A percentile compares a stretch with the other conserved stretches of the same genome.
Evolutionary conservation across 306 rosid species (phyloP).

Genomic region (Spatholobus suberectus): DNA sequence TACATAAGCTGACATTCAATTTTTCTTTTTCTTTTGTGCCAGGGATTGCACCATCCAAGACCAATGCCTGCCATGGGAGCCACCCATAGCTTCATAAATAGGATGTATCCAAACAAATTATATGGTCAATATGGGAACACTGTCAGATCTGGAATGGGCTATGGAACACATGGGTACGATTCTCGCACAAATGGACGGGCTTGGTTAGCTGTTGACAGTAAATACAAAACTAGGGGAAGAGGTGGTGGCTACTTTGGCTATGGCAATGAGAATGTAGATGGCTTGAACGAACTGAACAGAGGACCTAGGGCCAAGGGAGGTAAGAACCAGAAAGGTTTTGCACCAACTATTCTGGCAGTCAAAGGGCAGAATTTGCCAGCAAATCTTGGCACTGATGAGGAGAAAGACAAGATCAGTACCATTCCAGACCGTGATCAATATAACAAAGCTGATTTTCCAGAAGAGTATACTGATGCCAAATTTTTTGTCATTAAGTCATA

Average conservation of each 20-base stretch:
- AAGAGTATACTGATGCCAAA: conserved; percentile 74
- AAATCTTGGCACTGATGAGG: conserved; percentile 58
- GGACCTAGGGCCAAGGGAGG: conserved; percentile 92
- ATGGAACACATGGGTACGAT: conserved; percentile 85
- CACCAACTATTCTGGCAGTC: conserved; percentile 61
- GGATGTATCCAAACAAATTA: conserved; percentile 79
- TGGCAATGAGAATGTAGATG: conserved; percentile 90
- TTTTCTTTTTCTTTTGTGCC: not conserved
- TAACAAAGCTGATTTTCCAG: conserved; percentile 71
- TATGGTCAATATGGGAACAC: conserved; percentile 80
- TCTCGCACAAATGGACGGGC: conserved; percentile 74
- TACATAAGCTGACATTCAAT: not conserved
- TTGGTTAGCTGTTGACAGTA: conserved; percentile 87
- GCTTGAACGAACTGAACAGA: conserved; percentile 85
- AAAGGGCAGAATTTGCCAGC: conserved; percentile 72
- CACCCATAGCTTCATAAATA: conserved; percentile 65
- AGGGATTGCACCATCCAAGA: conserved; percentile 95
- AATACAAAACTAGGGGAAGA: conserved; percentile 85
- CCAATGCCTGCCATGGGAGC: conserved; percentile 81
- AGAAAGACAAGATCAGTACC: conserved; percentile 57
- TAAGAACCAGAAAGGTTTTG: conserved; percentile 76
- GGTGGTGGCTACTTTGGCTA: conserved; percentile 81
- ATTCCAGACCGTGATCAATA: conserved; percentile 75
- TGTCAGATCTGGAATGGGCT: conserved; percentile 84
- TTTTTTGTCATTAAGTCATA: conserved; percentile 88